A percentile compares a stretch with the other conserved stretches of the same genome.
Evolutionary conservation across 306 rosid genomes (phyloP).

Genomic region (Citrullus colocynthis): DNA sequence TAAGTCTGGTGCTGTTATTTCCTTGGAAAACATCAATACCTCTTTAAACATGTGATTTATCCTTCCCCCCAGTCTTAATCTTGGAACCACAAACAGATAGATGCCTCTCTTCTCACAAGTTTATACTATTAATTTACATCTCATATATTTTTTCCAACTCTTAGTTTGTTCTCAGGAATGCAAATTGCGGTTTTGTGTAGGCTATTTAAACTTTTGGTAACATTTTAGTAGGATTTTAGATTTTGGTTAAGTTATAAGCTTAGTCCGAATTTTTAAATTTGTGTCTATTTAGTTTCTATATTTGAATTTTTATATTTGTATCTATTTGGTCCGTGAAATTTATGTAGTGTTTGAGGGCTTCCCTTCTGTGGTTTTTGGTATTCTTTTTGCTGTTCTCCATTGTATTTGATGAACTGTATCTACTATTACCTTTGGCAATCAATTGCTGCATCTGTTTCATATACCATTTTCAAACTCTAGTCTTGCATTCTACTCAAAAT

Average conservation of each 20-base stretch:
- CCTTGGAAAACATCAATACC: constrained; percentile 79
- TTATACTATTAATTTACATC: neutral
- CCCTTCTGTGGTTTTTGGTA: neutral
- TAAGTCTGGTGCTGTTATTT: constrained; percentile 69
- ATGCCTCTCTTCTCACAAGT: neutral
- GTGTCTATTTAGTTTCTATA: neutral
- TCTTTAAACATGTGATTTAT: constrained; percentile 7
- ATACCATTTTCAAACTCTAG: neutral
- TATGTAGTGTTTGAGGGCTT: no score
- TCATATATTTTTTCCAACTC: neutral
- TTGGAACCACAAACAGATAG: neutral
- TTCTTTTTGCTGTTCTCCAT: no score
- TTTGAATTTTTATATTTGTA: no score
- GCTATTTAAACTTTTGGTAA: neutral
- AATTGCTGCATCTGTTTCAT: neutral
- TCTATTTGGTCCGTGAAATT: no score
- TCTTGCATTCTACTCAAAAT: neutral
- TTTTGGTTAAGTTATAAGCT: neutral
- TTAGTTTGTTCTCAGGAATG: neutral
- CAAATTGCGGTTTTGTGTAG: neutral
- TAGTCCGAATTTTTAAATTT: no score
- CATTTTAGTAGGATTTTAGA: neutral
- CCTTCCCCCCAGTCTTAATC: neutral
- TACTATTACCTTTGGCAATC: neutral
- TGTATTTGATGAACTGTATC: no score